Evolutionary conservation across 2,329 filamentous ascomycete genomes (phyloP).

Genomic region (Pyrenophora seminiperda): DNA sequence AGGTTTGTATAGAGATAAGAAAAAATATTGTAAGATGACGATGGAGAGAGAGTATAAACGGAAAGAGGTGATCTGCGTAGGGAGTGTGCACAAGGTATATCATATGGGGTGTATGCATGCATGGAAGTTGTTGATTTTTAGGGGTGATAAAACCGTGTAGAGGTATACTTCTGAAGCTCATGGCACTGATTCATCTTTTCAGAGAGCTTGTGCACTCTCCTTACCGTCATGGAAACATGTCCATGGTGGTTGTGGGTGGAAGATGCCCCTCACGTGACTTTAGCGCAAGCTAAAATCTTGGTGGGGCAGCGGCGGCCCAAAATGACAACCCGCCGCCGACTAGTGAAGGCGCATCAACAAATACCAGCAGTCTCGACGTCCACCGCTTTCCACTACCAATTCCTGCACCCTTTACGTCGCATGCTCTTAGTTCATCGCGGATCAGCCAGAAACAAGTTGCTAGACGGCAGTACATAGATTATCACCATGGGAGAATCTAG

Average conservation of each 20-base stretch:
- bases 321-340: slow-evolving; percentile 25
- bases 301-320: slow-evolving; percentile 26
- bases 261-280: slow-evolving; percentile 10
- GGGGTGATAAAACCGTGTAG: too few relatives aligned
- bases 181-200: not conserved
- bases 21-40: slow-evolving; percentile 19
- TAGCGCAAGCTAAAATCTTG: slow-evolving; percentile 16
- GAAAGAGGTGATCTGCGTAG: not conserved
- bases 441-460: slow-evolving; percentile 6
- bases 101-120: too few relatives aligned
- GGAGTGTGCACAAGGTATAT: too few relatives aligned
- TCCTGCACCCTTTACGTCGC: slow-evolving; percentile 11
- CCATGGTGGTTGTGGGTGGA: too few relatives aligned
- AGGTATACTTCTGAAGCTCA: not conserved
- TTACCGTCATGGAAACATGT: too few relatives aligned
- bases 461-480: slow-evolving; percentile 10
- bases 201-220: too few relatives aligned
- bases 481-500: slow-evolving; percentile 67
- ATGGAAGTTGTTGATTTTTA: too few relatives aligned
- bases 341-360: slow-evolving; percentile 31
- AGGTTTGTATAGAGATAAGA: slow-evolving; percentile 30
- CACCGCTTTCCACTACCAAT: slow-evolving; percentile 13
- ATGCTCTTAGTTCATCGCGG: slow-evolving; percentile 8
- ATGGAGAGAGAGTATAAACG: slow-evolving; percentile 1
- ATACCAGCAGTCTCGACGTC: slow-evolving; percentile 23